A percentile compares a stretch with the other conserved stretches of the same genome.
phyloP scores from a whole-genome alignment of 129 eudicot species.

The Arctium minus region DNA sequence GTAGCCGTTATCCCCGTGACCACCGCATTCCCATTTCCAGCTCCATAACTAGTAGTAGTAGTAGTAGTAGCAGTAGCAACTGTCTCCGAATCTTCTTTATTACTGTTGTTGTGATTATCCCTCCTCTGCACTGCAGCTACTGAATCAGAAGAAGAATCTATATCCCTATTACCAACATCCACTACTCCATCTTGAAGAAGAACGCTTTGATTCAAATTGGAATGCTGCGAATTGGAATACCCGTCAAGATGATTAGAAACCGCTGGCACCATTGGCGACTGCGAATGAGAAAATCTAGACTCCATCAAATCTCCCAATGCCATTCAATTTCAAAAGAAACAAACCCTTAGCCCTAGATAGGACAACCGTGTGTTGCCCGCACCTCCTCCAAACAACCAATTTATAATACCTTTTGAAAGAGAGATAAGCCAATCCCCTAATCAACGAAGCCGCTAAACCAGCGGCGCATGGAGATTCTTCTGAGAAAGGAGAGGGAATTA shows the following conservation, averaged over 20 bases:
- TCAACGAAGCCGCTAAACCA: slow-evolving; percentile 73
- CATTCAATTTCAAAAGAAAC: slow-evolving; percentile 53
- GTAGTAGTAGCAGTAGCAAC: slow-evolving; percentile 39
- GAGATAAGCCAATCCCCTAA: slow-evolving; percentile 14
- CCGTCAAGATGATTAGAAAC: slow-evolving; percentile 54
- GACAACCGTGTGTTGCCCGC: not conserved
- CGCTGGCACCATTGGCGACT: slow-evolving; percentile 35
- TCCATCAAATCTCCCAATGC: slow-evolving; percentile 98
- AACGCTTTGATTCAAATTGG: slow-evolving; percentile 11
- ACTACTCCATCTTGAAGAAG: slow-evolving; percentile 18
- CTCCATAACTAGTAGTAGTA: slow-evolving; percentile 37
- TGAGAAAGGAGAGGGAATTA: slow-evolving; percentile 31
- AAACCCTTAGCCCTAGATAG: slow-evolving; percentile 33
- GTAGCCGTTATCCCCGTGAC: slow-evolving; percentile 45
- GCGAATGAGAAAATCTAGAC: slow-evolving; percentile 74
- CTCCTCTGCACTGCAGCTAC: slow-evolving; percentile 32
- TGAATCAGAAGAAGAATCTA: slow-evolving; percentile 33
- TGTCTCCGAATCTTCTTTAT: slow-evolving; percentile 48
- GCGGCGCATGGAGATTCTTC: slow-evolving; percentile 61
- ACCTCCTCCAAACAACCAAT: not conserved
- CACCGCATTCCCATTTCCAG: slow-evolving; percentile 27
- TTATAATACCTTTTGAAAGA: slow-evolving; percentile 3
- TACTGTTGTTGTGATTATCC: slow-evolving; percentile 17
- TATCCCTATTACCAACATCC: slow-evolving; percentile 29
- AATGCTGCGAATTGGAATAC: slow-evolving; percentile 28